A percentile compares a stretch with the other conserved stretches of the same genome.
phyloP scores from a whole-genome alignment of 306 rosid genomes.

The Trifolium repens region DNA sequence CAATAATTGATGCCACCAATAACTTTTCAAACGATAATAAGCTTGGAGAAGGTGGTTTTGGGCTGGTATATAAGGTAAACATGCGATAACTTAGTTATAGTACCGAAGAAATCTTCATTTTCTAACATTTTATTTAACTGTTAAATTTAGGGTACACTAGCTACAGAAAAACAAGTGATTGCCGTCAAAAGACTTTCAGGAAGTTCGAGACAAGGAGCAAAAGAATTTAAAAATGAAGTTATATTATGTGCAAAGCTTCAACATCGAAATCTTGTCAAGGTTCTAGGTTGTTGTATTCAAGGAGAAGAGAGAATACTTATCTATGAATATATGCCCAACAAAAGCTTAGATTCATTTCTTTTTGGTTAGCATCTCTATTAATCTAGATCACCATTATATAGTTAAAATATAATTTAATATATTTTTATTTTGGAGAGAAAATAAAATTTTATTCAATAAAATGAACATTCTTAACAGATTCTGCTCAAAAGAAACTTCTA shows the following conservation, averaged over 20 bases:
- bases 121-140: background rate
- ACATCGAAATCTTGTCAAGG: constrained; percentile 37
- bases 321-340: constrained; percentile 39
- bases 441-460: background rate
- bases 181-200: constrained; percentile 44
- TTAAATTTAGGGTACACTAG: constrained; percentile 30
- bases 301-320: constrained; percentile 26
- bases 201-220: constrained; percentile 34
- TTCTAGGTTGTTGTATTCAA: constrained; percentile 35
- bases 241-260: constrained; percentile 30
- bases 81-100: background rate
- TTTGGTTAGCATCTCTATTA: background rate
- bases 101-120: background rate
- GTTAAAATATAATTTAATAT: background rate
- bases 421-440: background rate
- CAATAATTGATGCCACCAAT: constrained; percentile 17
- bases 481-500: background rate
- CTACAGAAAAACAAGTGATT: constrained; percentile 21
- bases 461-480: background rate
- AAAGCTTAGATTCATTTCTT: constrained; percentile 33
- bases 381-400: background rate
- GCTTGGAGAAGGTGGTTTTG: constrained; percentile 52
- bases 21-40: constrained; percentile 39
- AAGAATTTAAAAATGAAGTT: constrained; percentile 36
- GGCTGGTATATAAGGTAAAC: constrained; percentile 36